These are phyloP conservation scores for Buxus sempervirens DNA, from an alignment of 164 flowering plant species.

Conservation along the genomic window DNA sequence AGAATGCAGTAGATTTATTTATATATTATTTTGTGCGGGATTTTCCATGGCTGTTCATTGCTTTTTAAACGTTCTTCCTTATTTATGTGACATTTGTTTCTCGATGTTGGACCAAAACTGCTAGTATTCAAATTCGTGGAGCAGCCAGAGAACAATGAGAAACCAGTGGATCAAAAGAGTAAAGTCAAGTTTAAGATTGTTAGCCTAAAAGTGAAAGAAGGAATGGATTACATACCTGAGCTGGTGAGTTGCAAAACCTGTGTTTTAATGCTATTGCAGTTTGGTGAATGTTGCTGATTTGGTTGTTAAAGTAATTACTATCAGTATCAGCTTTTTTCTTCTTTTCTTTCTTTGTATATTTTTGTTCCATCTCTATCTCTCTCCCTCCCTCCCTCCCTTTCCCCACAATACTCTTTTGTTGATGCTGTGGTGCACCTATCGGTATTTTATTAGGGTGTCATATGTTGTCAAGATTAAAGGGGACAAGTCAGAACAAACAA, in stretches of 20 bases:
- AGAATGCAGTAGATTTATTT: not conserved
- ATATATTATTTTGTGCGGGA: not conserved
- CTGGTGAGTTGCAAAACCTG: constrained; percentile 37
- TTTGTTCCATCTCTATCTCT: no score
- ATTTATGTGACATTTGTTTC: not conserved
- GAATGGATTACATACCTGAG: constrained; percentile 69
- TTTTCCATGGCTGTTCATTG: not conserved
- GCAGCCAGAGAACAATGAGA: constrained; percentile 69
- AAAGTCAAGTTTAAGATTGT: constrained; percentile 70
- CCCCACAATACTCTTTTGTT: no score
- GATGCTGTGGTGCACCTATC: no score
- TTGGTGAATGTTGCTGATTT: no score
- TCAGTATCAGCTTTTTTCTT: no score
- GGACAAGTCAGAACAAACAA: no score
- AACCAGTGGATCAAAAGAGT: constrained; percentile 57
- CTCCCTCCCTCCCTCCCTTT: no score
- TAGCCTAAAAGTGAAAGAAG: constrained; percentile 67
- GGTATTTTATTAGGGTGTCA: no score
- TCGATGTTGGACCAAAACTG: constrained; percentile 1
- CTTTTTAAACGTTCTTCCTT: not conserved
- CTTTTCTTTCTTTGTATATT: no score
- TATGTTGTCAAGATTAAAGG: no score
- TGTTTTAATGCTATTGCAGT: no score
- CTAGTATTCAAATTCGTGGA: constrained; percentile 80
- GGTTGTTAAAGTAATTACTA: no score